A percentile compares a stretch with the other conserved stretches of the same genome.
phyloP scores from a whole-genome alignment of 1,284 basidiomycete genomes.

The Cerioporus squamosus region DNA sequence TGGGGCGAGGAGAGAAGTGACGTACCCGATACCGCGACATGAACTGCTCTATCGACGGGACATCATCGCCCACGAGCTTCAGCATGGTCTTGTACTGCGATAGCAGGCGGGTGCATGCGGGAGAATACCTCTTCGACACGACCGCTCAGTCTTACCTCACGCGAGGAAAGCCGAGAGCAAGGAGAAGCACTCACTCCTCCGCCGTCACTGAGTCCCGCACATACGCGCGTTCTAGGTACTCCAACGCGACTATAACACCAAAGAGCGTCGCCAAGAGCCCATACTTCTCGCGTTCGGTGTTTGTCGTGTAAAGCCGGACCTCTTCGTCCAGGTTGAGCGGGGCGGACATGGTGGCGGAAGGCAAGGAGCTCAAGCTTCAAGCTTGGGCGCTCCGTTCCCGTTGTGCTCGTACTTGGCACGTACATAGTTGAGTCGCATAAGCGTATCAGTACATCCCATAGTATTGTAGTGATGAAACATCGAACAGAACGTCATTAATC shows the following conservation, averaged over 20 bases:
- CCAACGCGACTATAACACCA: constrained; percentile 89
- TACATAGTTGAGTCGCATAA: no score
- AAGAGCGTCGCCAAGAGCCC: constrained; percentile 92
- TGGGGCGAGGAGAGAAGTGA: constrained; percentile 1
- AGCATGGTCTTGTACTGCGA: constrained; percentile 98
- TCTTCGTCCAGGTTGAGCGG: constrained; percentile 84
- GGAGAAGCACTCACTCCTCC: constrained; percentile 83
- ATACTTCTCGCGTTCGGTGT: constrained; percentile 88
- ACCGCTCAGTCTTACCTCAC: constrained; percentile 20
- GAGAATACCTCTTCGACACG: constrained; percentile 83
- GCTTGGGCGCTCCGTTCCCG: not conserved
- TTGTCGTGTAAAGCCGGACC: constrained; percentile 86
- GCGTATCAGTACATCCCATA: no score
- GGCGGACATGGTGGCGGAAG: constrained; percentile 30
- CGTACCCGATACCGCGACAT: constrained; percentile 87
- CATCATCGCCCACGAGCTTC: constrained; percentile 88
- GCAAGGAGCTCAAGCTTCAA: no score
- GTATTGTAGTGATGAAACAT: no score
- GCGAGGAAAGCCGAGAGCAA: not conserved
- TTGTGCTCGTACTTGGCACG: no score
- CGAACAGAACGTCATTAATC: no score
- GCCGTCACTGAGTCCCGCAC: constrained; percentile 91
- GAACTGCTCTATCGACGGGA: constrained; percentile 85
- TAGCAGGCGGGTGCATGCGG: constrained; percentile 89
- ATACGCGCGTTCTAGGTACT: constrained; percentile 96